Base-by-base conservation (phyloP, 1,139 yeast species). In the Pichia sp. region DNA sequence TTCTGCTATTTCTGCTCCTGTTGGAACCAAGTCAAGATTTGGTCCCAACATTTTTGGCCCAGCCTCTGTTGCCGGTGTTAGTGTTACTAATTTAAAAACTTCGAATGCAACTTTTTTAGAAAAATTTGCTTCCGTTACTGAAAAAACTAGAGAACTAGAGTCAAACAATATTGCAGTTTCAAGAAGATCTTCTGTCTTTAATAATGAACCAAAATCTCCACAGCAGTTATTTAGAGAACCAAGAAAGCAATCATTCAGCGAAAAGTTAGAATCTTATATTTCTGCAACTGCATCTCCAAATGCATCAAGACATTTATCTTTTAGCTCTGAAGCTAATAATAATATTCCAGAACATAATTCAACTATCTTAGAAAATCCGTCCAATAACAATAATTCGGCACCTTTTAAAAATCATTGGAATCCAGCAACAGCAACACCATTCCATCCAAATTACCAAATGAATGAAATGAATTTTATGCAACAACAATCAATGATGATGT, bases 91-190 rank as follows among this genome's bases (percentile, higher is more conserved):
- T 28, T 48, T 52, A 33, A 50, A 46, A 33, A 31, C 36, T 16
- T 33, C 52, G 3, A 35, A 53, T 1, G 35, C 49, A 15, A 4
- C 74, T 33, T 79, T 79, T 53, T 62, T 79, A 44, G 82, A 78
- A 49, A 79, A 82, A 59, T 83, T 84, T 56, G 69, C 85, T 7
- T 66, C 77, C n/a, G 80, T 84, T 16, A 87, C 86, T 11, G 93
- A 84, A 46, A 85, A 87, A 29, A 84, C 94, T 0, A 68, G 87
- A 51, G 89, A 82, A 48, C 74, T 82, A 31, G 93, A 84, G 54
- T 30, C 41, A 9, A 35, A 15, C 7, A 39, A 28, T 16, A 20
- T 18, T 14, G 18, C 47, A 16, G 51, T 50, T 15, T 57, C 66
- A 3, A 67, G 82, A 59, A 68, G 80, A 59, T 66, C 80, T 1